Conservation (phyloP, 345 rosid species). For the Moringa oleifera region DNA sequence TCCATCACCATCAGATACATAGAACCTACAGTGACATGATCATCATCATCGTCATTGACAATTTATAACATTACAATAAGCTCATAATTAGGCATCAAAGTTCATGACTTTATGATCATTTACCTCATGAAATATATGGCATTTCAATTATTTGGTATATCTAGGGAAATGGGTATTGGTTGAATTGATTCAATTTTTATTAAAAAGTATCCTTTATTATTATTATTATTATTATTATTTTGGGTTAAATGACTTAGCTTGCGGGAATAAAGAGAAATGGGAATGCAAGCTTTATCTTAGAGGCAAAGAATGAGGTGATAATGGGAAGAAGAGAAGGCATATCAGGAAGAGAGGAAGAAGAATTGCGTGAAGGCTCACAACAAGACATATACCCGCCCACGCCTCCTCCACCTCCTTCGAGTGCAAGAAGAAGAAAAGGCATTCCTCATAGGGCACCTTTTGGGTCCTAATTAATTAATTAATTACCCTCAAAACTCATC, state of each 20-base stretch:
- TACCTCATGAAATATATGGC: no score
- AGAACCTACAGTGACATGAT: no score
- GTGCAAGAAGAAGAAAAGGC: conserved; percentile 80
- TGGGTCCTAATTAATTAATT: conserved; percentile 44
- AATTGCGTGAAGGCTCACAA: conserved; percentile 57
- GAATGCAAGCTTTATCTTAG: conserved; percentile 46
- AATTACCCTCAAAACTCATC: neutral
- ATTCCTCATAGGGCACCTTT: conserved; percentile 83
- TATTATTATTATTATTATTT: no score
- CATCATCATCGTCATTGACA: no score
- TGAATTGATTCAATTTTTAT: no score
- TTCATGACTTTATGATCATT: no score
- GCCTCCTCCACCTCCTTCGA: conserved; percentile 51
- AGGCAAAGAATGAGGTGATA: conserved; percentile 34
- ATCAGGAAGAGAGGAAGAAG: conserved; percentile 37
- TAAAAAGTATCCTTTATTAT: no score
- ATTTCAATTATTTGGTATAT: no score
- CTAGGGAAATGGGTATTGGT: no score
- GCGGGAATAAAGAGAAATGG: conserved; percentile 64
- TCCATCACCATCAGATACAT: no score
- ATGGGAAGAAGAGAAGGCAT: conserved; percentile 35
- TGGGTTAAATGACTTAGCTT: conserved; percentile 26
- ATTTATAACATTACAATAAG: no score
- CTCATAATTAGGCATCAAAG: no score
- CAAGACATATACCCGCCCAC: conserved; percentile 51